A percentile compares a stretch with the other conserved stretches of the same genome.
phyloP scores from a whole-genome alignment of 305 asterid genomes.

The Andrographis paniculata region DNA sequence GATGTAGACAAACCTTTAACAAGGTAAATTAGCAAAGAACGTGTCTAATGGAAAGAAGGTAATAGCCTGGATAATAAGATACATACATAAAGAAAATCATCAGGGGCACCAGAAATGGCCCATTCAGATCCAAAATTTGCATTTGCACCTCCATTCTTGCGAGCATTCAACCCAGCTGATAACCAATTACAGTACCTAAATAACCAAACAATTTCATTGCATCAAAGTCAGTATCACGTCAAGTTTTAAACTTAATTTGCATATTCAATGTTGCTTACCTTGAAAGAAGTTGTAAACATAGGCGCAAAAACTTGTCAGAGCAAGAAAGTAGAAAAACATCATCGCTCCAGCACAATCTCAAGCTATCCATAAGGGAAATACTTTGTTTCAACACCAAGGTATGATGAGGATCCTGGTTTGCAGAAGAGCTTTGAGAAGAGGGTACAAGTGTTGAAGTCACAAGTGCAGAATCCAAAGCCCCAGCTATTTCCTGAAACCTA shows the following conservation, averaged over 20 bases:
- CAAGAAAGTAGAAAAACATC: slow-evolving; percentile 82
- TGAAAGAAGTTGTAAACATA: slow-evolving; percentile 88
- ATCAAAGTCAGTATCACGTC: slow-evolving; percentile 11
- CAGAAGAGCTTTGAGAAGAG: slow-evolving; percentile 33
- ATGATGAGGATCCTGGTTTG: slow-evolving; percentile 38
- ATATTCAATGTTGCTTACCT: slow-evolving; percentile 37
- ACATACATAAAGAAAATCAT: slow-evolving; percentile 75
- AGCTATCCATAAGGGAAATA: slow-evolving; percentile 67
- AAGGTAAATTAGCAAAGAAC: not conserved
- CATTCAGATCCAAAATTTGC: slow-evolving; percentile 65
- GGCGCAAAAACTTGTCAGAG: slow-evolving; percentile 90
- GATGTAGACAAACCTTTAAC: too few relatives aligned
- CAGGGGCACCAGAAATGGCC: slow-evolving; percentile 82
- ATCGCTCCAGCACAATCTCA: slow-evolving; percentile 90
- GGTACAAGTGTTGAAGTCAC: slow-evolving; percentile 45
- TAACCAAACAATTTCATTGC: slow-evolving; percentile 15
- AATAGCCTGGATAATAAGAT: slow-evolving; percentile 10
- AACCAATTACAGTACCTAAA: slow-evolving; percentile 84
- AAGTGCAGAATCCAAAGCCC: slow-evolving; percentile 90
- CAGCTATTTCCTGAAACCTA: slow-evolving; percentile 97
- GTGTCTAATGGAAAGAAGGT: not conserved
- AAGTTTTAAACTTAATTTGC: slow-evolving; percentile 6
- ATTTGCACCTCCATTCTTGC: slow-evolving; percentile 49
- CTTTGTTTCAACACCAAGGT: slow-evolving; percentile 67
- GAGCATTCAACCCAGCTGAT: slow-evolving; percentile 71